A percentile compares a stretch with the other conserved stretches of the same genome.
Evolutionary conservation across 768 basidiomycete species (phyloP).

Genomic region (Xerocomellus chrysenteron): DNA sequence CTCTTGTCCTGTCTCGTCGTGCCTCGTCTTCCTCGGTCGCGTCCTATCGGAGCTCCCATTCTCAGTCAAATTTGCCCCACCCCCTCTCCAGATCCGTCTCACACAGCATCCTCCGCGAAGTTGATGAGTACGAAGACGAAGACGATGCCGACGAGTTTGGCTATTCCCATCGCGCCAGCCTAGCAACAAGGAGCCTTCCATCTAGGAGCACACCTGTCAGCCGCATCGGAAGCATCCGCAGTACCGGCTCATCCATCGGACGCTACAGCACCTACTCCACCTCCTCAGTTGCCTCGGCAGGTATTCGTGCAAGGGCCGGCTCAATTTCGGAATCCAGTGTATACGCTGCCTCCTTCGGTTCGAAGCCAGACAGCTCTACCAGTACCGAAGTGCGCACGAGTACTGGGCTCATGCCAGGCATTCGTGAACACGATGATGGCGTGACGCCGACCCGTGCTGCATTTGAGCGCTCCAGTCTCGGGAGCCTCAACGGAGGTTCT

Average conservation of each 20-base stretch:
- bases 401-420: slow-evolving; percentile 26
- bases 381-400: not conserved
- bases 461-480: slow-evolving; percentile 27
- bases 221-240: slow-evolving; percentile 23
- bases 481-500: slow-evolving; percentile 21
- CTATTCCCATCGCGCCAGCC: slow-evolving; percentile 4
- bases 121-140: slow-evolving; percentile 20
- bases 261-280: slow-evolving; percentile 24
- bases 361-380: slow-evolving; percentile 8
- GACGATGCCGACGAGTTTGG: slow-evolving; percentile 27
- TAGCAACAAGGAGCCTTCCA: slow-evolving; percentile 21
- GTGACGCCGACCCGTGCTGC: slow-evolving; percentile 30
- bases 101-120: slow-evolving; percentile 31
- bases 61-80: slow-evolving; percentile 10
- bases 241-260: slow-evolving; percentile 22
- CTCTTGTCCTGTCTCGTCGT: slow-evolving; percentile 49
- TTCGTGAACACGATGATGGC: slow-evolving; percentile 31
- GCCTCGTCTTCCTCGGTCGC: slow-evolving; percentile 46
- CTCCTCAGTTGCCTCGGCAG: slow-evolving; percentile 11
- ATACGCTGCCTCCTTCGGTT: slow-evolving; percentile 13
- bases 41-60: slow-evolving; percentile 16
- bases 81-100: slow-evolving; percentile 30
- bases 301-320: slow-evolving; percentile 9
- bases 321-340: slow-evolving; percentile 23
- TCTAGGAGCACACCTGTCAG: slow-evolving; percentile 21